Evolutionary conservation across 352 stramenopile species (phyloP).

Genomic region (Phytophthora agathidicida): DNA sequence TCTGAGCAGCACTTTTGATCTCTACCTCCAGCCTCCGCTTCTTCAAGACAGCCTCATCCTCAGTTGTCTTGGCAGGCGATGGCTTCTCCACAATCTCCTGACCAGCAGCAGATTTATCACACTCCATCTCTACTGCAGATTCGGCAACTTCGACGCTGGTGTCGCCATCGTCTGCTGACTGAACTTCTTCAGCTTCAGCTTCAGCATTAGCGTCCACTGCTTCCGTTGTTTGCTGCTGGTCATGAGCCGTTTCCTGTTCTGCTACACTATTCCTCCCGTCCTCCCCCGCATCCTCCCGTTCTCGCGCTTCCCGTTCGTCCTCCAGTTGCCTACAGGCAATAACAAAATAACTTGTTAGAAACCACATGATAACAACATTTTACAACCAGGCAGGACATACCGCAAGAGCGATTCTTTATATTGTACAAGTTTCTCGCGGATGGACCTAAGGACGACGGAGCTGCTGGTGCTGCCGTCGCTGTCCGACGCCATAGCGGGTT

Average conservation of each 20-base stretch:
- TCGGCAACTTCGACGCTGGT: not conserved
- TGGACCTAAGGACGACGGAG: conserved; percentile 51
- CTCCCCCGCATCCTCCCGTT: conserved; percentile 1
- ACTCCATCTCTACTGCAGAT: conserved; percentile 13
- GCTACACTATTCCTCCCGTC: conserved; percentile 33
- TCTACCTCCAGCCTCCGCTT: conserved; percentile 35
- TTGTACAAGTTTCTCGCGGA: conserved; percentile 71
- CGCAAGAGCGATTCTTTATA: conserved; percentile 75
- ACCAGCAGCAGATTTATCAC: not conserved
- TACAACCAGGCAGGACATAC: conserved; percentile 37
- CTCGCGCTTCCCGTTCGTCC: conserved; percentile 51
- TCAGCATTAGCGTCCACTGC: conserved; percentile 5
- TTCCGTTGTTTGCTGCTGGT: conserved; percentile 8
- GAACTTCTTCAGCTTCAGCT: conserved; percentile 2
- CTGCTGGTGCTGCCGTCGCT: conserved; percentile 40
- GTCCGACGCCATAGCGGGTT: conserved; percentile 58
- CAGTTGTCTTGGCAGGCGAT: not conserved
- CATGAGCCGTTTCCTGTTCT: conserved; percentile 10
- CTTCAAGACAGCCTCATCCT: conserved; percentile 26
- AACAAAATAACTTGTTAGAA: conserved; percentile 9
- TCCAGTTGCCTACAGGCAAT: conserved; percentile 56
- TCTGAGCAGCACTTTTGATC: not conserved
- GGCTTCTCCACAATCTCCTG: conserved; percentile 17
- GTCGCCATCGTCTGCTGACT: conserved; percentile 2
- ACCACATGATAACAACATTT: not conserved